These are phyloP conservation scores for Filobasidium floriforme DNA, from an alignment of 768 basidiomycete genomes.

Conservation along the genomic window DNA sequence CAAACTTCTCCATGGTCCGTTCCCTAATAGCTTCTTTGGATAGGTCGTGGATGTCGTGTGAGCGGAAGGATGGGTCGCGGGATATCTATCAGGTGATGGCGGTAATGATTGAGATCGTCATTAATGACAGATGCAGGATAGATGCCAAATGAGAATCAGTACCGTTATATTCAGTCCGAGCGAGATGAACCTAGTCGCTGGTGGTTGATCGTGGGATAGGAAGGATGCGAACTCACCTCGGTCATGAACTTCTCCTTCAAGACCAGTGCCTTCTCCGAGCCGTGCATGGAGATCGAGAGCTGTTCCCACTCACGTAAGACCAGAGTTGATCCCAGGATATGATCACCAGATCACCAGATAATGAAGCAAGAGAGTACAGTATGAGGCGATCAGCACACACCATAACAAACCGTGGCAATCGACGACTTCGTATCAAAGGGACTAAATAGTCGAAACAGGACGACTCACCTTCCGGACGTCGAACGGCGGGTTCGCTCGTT, in stretches of 20 bases:
- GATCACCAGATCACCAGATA: neutral
- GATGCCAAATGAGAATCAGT: no score
- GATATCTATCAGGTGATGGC: slow-evolving; percentile 40
- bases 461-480: slow-evolving; percentile 33
- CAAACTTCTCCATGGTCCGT: slow-evolving; percentile 49
- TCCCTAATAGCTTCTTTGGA: slow-evolving; percentile 44
- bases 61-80: slow-evolving; percentile 46
- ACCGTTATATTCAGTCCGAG: no score
- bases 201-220: slow-evolving; percentile 5
- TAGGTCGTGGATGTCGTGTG: slow-evolving; percentile 47
- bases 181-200: no score
- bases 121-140: no score
- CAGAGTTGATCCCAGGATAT: neutral
- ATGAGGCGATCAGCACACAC: neutral
- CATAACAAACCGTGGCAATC: no score
- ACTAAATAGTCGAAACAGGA: no score
- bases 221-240: slow-evolving; percentile 35
- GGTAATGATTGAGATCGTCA: no score
- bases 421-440: neutral
- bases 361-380: neutral
- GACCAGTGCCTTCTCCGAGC: slow-evolving; percentile 39
- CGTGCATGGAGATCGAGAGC: slow-evolving; percentile 44
- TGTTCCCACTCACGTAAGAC: no score
- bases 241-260: slow-evolving; percentile 45
- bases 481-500: slow-evolving; percentile 42